Base-by-base conservation (phyloP, 768 basidiomycete genomes). In the Rhizopogon vinicolor region DNA sequence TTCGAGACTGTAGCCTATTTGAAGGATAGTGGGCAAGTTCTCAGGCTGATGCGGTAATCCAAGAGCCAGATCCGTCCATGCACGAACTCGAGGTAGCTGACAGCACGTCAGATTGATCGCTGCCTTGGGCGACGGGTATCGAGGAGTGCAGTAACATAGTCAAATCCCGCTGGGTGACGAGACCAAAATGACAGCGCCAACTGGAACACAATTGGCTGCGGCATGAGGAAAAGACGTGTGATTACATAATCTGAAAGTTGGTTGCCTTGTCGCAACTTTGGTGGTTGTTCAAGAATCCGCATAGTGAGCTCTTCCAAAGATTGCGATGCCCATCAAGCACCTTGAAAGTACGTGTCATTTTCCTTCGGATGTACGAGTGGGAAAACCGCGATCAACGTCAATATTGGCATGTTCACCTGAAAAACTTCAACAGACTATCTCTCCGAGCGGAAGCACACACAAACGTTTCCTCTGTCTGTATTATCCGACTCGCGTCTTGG, bases 401-500 rank as follows among this genome's bases (percentile, higher is more conserved):
- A 54, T 31, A 41, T 39, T 41, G 28, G 50, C 51, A 22, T 42
- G 43, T 46, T 25, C 14, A 1, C 41, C 19, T 55, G 14, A 42
- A 40, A 41, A 49, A 25, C 39, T 52, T 53, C 29, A 49, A 31
- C 68, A 95, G 94, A 81, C 68, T 92, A 92, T 69, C 81, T 97
- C 64, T 69, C 80, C 25, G 93, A 94, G 78, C 88, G 92, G 70
- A 92, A 93, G 74, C 90, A 95, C 68, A 72, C 91, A 60, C 87
- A 91, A 71, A 87, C 86, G 41, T 83, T 89, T 54, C 83, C 91
- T 19, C 82, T 98, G 52, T 83, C 82, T 54, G 84, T 86, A 0
- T 79, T 99, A 46, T 81, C 90, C 41, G 92, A 97, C 66, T 91
- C 94, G 51, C 89, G 97, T 44, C 87, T 99, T 28, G 97, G 97